Percentiles rank a stretch among this genome's conserved stretches.
These are phyloP conservation scores for Cymbopogon flexuosus DNA, from an alignment of 202 grass and related monocot species.

Conservation along the genomic window DNA sequence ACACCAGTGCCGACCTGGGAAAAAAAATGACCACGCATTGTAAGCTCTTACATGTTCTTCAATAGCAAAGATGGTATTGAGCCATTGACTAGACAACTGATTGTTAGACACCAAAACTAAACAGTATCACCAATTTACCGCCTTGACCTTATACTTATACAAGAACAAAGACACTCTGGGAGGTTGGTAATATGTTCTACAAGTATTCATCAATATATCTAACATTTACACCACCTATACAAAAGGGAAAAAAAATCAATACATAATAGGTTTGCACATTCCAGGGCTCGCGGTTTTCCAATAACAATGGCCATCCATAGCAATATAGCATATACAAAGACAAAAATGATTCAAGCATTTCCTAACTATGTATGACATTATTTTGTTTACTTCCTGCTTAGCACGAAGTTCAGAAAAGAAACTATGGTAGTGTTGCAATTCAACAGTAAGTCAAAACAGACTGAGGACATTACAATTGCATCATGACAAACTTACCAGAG, in stretches of 20 bases:
- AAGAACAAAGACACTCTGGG: slow-evolving; percentile 1
- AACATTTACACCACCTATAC: slow-evolving; percentile 9
- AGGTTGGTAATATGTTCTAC: neutral
- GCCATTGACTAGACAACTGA: neutral
- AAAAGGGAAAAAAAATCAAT: neutral
- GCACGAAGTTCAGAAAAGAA: neutral
- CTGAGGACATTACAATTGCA: slow-evolving; percentile 8
- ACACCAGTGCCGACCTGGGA: slow-evolving; percentile 69
- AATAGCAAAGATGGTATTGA: neutral
- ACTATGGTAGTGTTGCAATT: neutral
- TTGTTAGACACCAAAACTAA: slow-evolving; percentile 6
- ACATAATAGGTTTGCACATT: slow-evolving; percentile 1
- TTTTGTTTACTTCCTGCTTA: neutral
- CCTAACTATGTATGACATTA: neutral
- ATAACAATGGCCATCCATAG: neutral
- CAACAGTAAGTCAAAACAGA: slow-evolving; percentile 22
- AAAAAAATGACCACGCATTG: slow-evolving; percentile 15
- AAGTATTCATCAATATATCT: neutral
- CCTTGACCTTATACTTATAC: neutral
- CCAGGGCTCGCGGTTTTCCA: neutral
- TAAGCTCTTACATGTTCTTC: slow-evolving; percentile 26
- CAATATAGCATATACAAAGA: neutral
- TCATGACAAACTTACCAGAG: slow-evolving; percentile 60
- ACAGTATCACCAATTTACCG: neutral
- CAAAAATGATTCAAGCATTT: neutral